Percentiles rank a stretch among this genome's conserved stretches.
Conservation (phyloP, 129 eudicot genomes). For the Apium graveolens region DNA sequence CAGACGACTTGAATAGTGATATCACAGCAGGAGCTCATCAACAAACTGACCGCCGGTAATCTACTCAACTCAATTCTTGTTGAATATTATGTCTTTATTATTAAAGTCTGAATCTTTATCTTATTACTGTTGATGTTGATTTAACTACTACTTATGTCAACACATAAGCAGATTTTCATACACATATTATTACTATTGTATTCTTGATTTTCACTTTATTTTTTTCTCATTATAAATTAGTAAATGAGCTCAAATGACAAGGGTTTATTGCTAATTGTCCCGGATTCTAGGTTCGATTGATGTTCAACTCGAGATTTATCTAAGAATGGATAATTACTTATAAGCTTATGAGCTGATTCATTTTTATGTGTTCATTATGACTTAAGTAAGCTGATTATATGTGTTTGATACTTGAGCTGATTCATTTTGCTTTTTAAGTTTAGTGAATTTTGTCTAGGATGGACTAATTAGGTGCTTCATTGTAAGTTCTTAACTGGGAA, state of each 20-base stretch:
- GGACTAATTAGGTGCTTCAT: background rate
- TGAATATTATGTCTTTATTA: too few species aligned
- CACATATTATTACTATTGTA: too few species aligned
- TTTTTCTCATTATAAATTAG: too few species aligned
- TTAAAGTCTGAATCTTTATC: background rate
- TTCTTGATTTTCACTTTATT: too few species aligned
- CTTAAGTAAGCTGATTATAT: background rate
- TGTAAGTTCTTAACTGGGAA: background rate
- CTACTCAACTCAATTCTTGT: background rate
- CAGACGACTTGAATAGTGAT: background rate
- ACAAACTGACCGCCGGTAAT: background rate
- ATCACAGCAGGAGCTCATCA: background rate
- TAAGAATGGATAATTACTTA: too few species aligned
- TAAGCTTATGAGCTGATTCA: background rate
- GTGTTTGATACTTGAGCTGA: background rate
- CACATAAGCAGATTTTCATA: too few species aligned
- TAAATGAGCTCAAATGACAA: too few species aligned
- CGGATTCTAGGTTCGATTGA: too few species aligned
- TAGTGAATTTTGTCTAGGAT: background rate
- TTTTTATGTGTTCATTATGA: background rate
- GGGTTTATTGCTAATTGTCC: too few species aligned
- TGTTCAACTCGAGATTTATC: too few species aligned
- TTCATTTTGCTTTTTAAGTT: background rate
- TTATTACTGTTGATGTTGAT: background rate
- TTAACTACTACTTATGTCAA: too few species aligned